phyloP scores from a whole-genome alignment of 2,329 filamentous ascomycete species.

The Fusarium chuoi region DNA sequence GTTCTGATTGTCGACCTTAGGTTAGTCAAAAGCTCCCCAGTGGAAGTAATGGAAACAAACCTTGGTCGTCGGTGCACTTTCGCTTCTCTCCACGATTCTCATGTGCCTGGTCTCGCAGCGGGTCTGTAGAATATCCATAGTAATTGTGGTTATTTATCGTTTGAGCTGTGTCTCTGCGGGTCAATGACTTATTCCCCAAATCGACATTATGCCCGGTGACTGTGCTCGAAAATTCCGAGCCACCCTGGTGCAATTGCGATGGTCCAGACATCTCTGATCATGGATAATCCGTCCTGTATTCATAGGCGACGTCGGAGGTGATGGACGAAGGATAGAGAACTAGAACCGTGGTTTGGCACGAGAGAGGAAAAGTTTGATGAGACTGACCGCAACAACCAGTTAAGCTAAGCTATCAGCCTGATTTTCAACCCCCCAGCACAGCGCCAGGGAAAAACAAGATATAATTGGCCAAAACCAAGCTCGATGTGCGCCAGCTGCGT shows the following conservation, averaged over 20 bases:
- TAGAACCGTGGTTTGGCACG: accelerated
- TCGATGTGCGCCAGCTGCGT: too few species aligned
- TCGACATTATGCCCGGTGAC: background rate
- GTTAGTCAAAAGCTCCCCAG: accelerated
- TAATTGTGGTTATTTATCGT: background rate
- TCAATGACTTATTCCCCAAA: background rate
- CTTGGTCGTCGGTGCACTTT: background rate
- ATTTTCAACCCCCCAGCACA: background rate
- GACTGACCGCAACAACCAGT: accelerated
- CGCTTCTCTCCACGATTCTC: background rate
- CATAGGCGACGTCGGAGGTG: accelerated
- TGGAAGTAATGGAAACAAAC: background rate
- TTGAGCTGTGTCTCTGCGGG: background rate
- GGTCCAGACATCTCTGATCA: background rate
- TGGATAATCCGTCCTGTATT: accelerated
- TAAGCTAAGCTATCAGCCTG: accelerated
- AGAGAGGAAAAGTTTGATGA: accelerated
- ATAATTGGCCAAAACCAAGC: background rate
- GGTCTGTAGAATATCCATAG: background rate
- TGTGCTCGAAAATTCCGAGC: background rate
- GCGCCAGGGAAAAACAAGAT: accelerated
- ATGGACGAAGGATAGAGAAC: background rate
- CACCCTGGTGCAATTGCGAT: background rate
- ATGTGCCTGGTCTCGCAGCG: accelerated
- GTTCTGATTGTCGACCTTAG: accelerated